Evolutionary conservation across 2,329 filamentous ascomycete species (phyloP), one percentile per base, ranked within the genome.

Genomic region (Penicillium oxalicum): DNA sequence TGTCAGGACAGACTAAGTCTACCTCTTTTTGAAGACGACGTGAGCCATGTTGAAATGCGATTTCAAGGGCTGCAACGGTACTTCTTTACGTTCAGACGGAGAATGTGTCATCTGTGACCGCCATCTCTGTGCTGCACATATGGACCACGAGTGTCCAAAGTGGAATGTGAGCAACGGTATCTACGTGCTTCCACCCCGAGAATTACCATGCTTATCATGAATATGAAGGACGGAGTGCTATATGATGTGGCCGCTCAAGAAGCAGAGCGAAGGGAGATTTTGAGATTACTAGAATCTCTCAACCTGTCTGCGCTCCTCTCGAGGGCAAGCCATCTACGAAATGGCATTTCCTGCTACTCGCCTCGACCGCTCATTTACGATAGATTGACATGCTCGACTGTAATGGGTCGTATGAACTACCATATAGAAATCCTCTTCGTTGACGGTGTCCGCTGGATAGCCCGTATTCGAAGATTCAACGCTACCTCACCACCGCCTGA

Each of bases 361-460:
- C 56, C 63, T 9, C 59, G 63, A 18, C n/a, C 18, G 25, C 61
- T 72, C 32, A 53, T 61, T n/a, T 70, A 73, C 61, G 62, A 72
- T 47, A 58, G 55, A 56, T 53, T 53, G 3, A 66, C 51, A 24
- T 62, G 58, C 40, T 65, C 56, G 34, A 67, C 68, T 5, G 63
- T 73, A 0, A 75, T 76, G 68, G 71, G 71, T 1, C 69, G 70
- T 2, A 72, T 70, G 67, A 74, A 76, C 50, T 76, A 70, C 53
- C 70, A 76, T 50, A 52, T 72, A 34, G 65, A 72, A 32, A 55
- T 76, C 40, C 46, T 41, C 5, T 77, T 77, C 50, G 64, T 72
- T 4, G 73, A 76, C 52, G 70, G 69, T 34, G 50, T 71, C 27
- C 60, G 51, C 36, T 76, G 73, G 74, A 60, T 76, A 1, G 70